Evolutionary conservation across 108 stramenopile species (phyloP), one percentile per base, ranked within the genome.

Genomic region (Chaetoceros tenuissimus): DNA sequence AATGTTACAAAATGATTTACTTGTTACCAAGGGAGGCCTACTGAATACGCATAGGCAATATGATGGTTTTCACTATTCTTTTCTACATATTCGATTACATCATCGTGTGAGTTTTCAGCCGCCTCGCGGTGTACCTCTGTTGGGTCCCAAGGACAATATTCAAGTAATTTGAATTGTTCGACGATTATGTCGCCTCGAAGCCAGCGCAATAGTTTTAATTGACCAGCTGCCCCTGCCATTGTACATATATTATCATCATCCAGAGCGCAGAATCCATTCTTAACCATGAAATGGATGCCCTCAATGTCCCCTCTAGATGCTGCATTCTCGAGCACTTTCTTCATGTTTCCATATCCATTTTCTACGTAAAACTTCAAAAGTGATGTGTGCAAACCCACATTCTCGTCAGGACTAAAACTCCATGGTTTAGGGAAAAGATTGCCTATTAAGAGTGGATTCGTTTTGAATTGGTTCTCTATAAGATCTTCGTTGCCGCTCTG

Each of bases 61-160:
- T 40, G 34, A 40, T 40, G 34, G 34, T 13, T 40, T 13, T 40
- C 34, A 40, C 34, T 40, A 13, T 13, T 5, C 13, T 13, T 40
- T 43, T 63, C 62, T 8, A 63, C 48, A 46, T 54, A 63, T 16
- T 53, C 53, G 17, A 63, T 21, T 2, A 63, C 53, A 29, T 27
- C 26, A 3, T n/a, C n/a, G 2, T 55, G 62, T 2, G 16, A 3
- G 40, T 63, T 63, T 24, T 63, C 53, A 2, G 18, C 18, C 0
- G 62, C 52, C 25, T 63, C 62, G 20, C 28, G 62, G 26, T 54
- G 28, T 2, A 63, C 53, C 25, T 63, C 62, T 17, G 46, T 45
- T 2, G 52, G 53, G 30, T 63, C 53, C 62, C 62, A 63, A 5
- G 62, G 62, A 50, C 59, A 60, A 40, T 40, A 13, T 40, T 5